phyloP scores from a whole-genome alignment of 2,329 filamentous ascomycete genomes.

The Colletotrichum eleusines region DNA sequence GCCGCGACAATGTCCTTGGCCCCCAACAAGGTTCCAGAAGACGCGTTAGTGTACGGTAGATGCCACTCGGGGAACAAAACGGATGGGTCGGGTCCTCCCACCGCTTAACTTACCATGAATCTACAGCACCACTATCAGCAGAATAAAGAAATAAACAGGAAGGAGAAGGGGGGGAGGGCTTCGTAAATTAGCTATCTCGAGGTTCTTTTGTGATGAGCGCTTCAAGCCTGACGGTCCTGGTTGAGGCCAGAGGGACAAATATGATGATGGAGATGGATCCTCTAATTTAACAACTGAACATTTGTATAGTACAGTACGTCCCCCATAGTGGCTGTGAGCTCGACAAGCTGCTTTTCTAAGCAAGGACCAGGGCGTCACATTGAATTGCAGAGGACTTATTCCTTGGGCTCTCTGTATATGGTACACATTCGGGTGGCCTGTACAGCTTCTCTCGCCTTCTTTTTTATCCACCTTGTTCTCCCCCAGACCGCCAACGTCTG shows the following conservation, averaged over 20 bases:
- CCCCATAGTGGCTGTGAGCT: background rate
- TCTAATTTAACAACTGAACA: background rate
- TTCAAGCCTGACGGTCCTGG: too few relatives aligned
- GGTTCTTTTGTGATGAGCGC: too few relatives aligned
- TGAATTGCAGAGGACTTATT: background rate
- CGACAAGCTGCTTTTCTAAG: background rate
- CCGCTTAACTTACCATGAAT: too few relatives aligned
- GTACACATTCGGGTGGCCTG: background rate
- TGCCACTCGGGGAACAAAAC: background rate
- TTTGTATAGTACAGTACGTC: too few relatives aligned
- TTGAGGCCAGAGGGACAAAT: too few relatives aligned
- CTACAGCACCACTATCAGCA: too few relatives aligned
- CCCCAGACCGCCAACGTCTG: background rate
- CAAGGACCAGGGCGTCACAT: constrained; percentile 5
- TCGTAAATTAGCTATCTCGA: too few relatives aligned
- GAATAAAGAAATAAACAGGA: too few relatives aligned
- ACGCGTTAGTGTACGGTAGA: background rate
- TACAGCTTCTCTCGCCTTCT: background rate
- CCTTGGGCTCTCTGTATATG: background rate
- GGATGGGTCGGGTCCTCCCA: too few relatives aligned
- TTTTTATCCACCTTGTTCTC: background rate
- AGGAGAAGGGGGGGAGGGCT: too few relatives aligned
- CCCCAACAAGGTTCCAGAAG: constrained; percentile 23
- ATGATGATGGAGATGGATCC: background rate
- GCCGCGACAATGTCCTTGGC: background rate